Base-by-base conservation (phyloP, 257 asterid species). In the Ophiorrhiza pumila region DNA sequence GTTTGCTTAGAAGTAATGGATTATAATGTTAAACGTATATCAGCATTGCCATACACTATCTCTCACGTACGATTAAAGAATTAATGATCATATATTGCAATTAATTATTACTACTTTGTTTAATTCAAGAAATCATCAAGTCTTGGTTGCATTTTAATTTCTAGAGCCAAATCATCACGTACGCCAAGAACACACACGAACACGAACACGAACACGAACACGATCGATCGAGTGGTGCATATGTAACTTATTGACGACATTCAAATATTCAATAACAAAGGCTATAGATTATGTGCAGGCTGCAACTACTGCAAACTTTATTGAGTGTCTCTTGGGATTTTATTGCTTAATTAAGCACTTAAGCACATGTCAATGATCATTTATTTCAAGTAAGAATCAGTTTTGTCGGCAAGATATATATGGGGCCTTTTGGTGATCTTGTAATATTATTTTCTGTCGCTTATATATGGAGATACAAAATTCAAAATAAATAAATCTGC, bases 321-420 rank as follows among this genome's bases (percentile, higher is more conserved):
- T 65, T 4, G 23, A 22, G 39, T 20, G 37, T 37, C n/a, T n/a
- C n/a, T n/a, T n/a, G n/a, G 50, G 27, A 22, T 25, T 37, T 67
- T 1, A 13, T 0, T 25, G 32, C 71, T 66, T 66, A 66, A 45
- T 22, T 58, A 29, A 29, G 41, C 41, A 59, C 41, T 52, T 52
- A 31, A 59, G 41, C 34, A 18, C 20, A 32, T 25, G 60, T 4
- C 17, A 29, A 29, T 31, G 41, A 5, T 10, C 42, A 37, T 46
- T 15, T 23, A 14, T 18, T 37, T 34, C 34, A 23, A 31, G 11
- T 20, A 12, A 64, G 65, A 57, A 77, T 25, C 60, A 74, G 42
- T 56, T 67, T 55, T 81, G 89, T 87, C 85, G 86, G 89, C 82
- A 79, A 62, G 20, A 6, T n/a, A n/a, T n/a, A 60, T 55, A 72